Evolutionary conservation across 768 basidiomycete species (phyloP).

Genomic region (Clitopilus hobsonii): DNA sequence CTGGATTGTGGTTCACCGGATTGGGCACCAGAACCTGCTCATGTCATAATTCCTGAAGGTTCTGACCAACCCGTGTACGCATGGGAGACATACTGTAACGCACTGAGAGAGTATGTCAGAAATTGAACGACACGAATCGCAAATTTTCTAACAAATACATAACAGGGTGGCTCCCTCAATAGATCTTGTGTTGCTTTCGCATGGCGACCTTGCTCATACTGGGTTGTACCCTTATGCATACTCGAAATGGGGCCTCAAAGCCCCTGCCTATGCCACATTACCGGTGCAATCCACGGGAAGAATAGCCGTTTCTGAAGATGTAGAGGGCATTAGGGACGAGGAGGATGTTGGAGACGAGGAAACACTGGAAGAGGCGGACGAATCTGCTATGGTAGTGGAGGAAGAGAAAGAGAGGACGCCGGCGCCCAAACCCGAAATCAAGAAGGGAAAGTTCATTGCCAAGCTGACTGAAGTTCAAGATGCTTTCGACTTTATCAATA

Average conservation of each 20-base stretch:
- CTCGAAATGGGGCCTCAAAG: constrained; percentile 80
- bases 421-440: constrained; percentile 23
- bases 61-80: constrained; percentile 27
- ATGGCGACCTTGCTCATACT: constrained; percentile 85
- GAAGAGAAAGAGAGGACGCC: constrained; percentile 21
- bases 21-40: constrained; percentile 62
- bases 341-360: constrained; percentile 54
- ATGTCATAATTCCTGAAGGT: constrained; percentile 25
- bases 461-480: constrained; percentile 84
- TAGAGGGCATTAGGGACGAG: constrained; percentile 75
- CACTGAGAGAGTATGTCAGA: constrained; percentile 61
- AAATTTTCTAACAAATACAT: neutral
- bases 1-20: constrained; percentile 94
- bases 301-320: constrained; percentile 86
- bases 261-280: constrained; percentile 90
- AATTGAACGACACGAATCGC: neutral
- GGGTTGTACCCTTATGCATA: constrained; percentile 94
- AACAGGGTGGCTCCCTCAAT: constrained; percentile 71
- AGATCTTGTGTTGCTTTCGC: constrained; percentile 90
- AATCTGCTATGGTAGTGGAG: constrained; percentile 19
- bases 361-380: constrained; percentile 19
- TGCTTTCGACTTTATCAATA: constrained; percentile 88
- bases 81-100: constrained; percentile 64
- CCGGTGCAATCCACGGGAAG: constrained; percentile 95
- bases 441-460: constrained; percentile 59